Evolutionary conservation across 2,329 filamentous ascomycete genomes (phyloP).

Genomic region (Colletotrichum sansevieriae): DNA sequence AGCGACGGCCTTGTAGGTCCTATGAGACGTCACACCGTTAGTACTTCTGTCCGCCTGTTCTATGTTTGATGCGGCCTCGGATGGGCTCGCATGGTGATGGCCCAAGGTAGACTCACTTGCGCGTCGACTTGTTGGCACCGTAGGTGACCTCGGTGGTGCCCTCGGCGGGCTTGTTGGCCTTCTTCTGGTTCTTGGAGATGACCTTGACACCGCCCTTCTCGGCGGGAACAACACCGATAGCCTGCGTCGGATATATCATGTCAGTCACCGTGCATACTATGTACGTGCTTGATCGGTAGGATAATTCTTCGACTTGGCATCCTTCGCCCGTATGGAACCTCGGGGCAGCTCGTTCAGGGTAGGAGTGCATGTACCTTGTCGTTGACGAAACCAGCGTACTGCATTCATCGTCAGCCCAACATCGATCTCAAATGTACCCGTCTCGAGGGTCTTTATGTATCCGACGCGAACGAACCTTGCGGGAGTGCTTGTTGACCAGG

Average conservation of each 20-base stretch:
- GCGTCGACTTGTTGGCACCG: constrained; percentile 75
- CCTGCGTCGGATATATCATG: constrained; percentile 63
- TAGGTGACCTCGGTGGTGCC: constrained; percentile 75
- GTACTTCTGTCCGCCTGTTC: neutral
- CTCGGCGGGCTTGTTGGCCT: constrained; percentile 79
- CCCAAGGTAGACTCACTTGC: constrained; percentile 74
- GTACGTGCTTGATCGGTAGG: constrained; percentile 13
- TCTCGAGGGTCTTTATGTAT: neutral
- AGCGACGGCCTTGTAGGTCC: constrained; percentile 91
- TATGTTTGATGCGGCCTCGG: neutral
- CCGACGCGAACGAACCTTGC: constrained; percentile 75
- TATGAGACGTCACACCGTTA: constrained; percentile 51
- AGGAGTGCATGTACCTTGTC: constrained; percentile 76
- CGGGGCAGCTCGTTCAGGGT: neutral
- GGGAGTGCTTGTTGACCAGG: constrained; percentile 89
- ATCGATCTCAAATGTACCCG: neutral
- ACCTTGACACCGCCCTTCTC: constrained; percentile 86
- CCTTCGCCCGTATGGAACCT: neutral
- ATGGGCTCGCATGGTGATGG: neutral
- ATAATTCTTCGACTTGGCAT: constrained; percentile 38
- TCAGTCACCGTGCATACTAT: constrained; percentile 24
- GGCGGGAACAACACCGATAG: constrained; percentile 81
- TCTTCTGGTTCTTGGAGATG: constrained; percentile 85
- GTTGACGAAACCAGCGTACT: constrained; percentile 95
- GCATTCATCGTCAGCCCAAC: constrained; percentile 52